Evolutionary conservation across 345 rosid species (phyloP), one percentile per base, ranked within the genome.

Genomic region (Clarkia xantiana): DNA sequence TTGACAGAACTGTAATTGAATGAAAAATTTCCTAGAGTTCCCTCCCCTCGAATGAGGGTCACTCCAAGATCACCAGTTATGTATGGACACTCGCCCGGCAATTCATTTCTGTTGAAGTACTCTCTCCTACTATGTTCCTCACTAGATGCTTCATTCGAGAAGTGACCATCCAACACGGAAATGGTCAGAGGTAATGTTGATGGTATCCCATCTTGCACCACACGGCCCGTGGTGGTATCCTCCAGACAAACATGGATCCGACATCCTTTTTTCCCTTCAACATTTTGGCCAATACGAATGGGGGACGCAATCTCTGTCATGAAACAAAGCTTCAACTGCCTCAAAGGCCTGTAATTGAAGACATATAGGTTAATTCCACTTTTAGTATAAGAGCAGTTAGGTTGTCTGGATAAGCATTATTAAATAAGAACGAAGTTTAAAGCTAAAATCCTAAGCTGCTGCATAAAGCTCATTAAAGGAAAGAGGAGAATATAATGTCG

Each of bases 261-360:
- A 49, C 0, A 0, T 29, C 19, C 19, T 18, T 1, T 12, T 15
- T 34, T 0, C 13, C 52, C 41, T 1, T 14, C 8, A 49, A 49
- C 1, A 1, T 0, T 0, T 0, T 2, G 0, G 14, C 52, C 41
- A 11, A 15, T 49, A 18, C 22, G 0, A 10, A 49, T 11, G 41
- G 0, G 29, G 6, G 2, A 25, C 15, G 52, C 16, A 20, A 49
- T 18, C 16, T 18, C 0, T 10, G 52, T 49, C 14, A 29, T 20
- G 36, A 49, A 22, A 2, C 29, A 18, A 6, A 49, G 34, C 14
- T 11, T 17, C 10, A 49, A n/a, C 0, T 49, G 5, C 25, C 10
- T 49, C 14, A 16, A 7, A 10, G n/a, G n/a, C n/a, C n/a, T n/a
- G n/a, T n/a, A n/a, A n/a, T n/a, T n/a, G n/a, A 39, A 39, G 41